phyloP scores from a whole-genome alignment of 2,329 filamentous ascomycete species.

The Venturia carpophila region DNA sequence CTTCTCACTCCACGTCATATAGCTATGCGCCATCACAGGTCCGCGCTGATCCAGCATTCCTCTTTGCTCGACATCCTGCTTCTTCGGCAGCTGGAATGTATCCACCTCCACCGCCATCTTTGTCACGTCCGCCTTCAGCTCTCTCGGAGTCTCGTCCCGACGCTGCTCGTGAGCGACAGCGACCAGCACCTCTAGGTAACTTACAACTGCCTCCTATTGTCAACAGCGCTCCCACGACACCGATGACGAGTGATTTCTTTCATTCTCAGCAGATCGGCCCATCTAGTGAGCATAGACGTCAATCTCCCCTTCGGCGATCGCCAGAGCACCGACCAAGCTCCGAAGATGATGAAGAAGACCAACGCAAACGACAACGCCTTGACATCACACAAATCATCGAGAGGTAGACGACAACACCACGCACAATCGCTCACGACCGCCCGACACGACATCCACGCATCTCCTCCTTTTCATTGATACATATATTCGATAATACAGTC shows the following conservation, averaged over 20 bases:
- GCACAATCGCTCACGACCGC: background rate
- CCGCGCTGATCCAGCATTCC: conserved; percentile 6
- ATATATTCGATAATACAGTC: background rate
- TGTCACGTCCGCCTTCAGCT: background rate
- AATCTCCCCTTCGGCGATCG: background rate
- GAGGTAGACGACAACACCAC: conserved; percentile 1
- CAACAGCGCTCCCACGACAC: conserved; percentile 18
- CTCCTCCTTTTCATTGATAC: background rate
- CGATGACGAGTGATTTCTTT: conserved; percentile 14
- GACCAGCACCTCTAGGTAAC: conserved; percentile 6
- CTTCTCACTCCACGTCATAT: conserved; percentile 11
- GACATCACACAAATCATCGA: conserved; percentile 21
- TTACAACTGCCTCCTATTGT: conserved; percentile 17
- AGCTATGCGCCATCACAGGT: background rate
- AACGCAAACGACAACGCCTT: conserved; percentile 20
- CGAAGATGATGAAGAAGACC: conserved; percentile 17
- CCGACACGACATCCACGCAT: background rate
- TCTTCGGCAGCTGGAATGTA: conserved; percentile 13
- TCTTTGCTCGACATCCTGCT: background rate
- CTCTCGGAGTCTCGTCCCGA: background rate
- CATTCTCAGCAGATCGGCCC: background rate
- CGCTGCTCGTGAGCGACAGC: background rate
- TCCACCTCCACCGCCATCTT: conserved; percentile 11
- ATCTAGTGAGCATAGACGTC: background rate
- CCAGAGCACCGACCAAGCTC: background rate